phyloP scores from a whole-genome alignment of 2,329 filamentous ascomycete species.

The Penicillium brevicompactum region DNA sequence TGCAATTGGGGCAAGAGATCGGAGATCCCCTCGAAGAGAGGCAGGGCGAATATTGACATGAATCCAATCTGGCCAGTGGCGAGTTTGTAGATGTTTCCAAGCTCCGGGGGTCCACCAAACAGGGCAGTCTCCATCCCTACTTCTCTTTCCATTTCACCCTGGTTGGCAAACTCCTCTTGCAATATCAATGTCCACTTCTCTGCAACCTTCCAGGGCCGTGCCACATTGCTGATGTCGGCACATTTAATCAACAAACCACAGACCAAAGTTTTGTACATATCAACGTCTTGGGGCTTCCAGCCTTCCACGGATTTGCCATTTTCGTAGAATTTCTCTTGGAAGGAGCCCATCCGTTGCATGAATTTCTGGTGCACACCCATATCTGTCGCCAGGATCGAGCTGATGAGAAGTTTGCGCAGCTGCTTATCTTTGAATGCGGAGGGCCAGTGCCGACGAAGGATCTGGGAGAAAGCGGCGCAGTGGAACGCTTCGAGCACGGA shows the following conservation, averaged over 20 bases:
- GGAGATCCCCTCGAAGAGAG: conserved; percentile 84
- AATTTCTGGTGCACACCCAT: conserved; percentile 98
- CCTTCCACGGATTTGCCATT: conserved; percentile 65
- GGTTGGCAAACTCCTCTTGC: conserved; percentile 92
- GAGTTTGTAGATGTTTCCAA: conserved; percentile 79
- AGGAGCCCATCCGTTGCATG: conserved; percentile 81
- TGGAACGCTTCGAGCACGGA: conserved; percentile 97
- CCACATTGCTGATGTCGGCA: conserved; percentile 97
- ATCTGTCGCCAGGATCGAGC: conserved; percentile 94
- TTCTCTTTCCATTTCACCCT: conserved; percentile 87
- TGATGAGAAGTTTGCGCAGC: conserved; percentile 91
- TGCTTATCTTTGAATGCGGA: conserved; percentile 73
- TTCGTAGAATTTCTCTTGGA: conserved; percentile 75
- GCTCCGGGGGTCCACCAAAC: conserved; percentile 74
- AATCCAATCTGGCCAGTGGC: conserved; percentile 90
- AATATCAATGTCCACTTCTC: conserved; percentile 88
- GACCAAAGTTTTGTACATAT: conserved; percentile 76
- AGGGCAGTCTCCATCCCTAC: conserved; percentile 85
- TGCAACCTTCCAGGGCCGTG: conserved; percentile 79
- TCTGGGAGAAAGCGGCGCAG: conserved; percentile 94
- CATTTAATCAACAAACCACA: conserved; percentile 96
- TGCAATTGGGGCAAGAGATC: conserved; percentile 82
- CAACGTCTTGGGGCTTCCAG: conserved; percentile 75
- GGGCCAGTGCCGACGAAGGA: conserved; percentile 90
- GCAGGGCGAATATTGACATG: conserved; percentile 93